Evolutionary conservation across 2,329 filamentous ascomycete genomes (phyloP).

Genomic region (Colletotrichum somersetense): DNA sequence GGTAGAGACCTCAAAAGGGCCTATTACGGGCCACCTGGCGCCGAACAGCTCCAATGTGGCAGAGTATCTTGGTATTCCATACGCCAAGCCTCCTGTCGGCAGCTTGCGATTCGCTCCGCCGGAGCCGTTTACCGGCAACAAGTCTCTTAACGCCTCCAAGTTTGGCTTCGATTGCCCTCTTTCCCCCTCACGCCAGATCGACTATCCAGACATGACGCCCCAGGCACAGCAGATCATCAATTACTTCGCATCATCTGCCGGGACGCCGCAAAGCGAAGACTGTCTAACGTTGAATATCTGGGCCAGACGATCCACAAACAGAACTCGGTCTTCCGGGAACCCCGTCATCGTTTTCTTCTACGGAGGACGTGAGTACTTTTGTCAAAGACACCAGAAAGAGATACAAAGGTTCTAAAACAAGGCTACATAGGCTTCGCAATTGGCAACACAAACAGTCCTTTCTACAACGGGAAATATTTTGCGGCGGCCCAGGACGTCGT

Average conservation of each 20-base stretch:
- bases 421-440: constrained; percentile 42
- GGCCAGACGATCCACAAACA: constrained; percentile 45
- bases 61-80: constrained; percentile 55
- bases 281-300: constrained; percentile 56
- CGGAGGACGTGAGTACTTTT: constrained; percentile 48
- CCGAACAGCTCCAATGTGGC: constrained; percentile 49
- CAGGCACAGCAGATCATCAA: constrained; percentile 47
- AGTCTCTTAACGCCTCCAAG: constrained; percentile 43
- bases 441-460: constrained; percentile 52
- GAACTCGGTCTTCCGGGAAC: constrained; percentile 42
- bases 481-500: constrained; percentile 58
- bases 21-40: constrained; percentile 50
- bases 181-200: constrained; percentile 44
- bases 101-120: constrained; percentile 46
- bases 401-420: background rate
- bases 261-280: constrained; percentile 51
- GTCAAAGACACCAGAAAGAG: rapidly evolving
- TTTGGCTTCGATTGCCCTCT: constrained; percentile 49
- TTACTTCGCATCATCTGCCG: constrained; percentile 32
- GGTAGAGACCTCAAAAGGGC: constrained; percentile 51
- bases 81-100: constrained; percentile 47
- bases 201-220: constrained; percentile 48
- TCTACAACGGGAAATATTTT: constrained; percentile 59
- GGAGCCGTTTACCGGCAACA: constrained; percentile 44
- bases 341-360: constrained; percentile 55